Base-by-base conservation (phyloP, 176 grass and related monocot genomes). In the Leersia perrieri region DNA sequence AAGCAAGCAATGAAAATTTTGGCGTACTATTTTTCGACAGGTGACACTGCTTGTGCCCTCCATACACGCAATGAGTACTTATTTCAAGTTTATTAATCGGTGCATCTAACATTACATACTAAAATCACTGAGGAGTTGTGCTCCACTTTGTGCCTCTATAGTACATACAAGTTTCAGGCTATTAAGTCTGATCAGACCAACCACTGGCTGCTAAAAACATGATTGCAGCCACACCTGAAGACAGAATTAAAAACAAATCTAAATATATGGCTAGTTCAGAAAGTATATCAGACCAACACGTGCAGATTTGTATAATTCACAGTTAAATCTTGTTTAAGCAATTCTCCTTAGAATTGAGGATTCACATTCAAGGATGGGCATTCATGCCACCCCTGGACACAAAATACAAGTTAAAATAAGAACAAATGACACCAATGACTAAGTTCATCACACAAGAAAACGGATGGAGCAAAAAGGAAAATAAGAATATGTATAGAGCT, bases 31-130 rank as follows among this genome's bases (percentile, higher is more conserved):
- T 40, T 13, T 57, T 72, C 27, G 7, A 35, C 25, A 74, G 5
- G 14, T 23, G 6, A 44, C 15, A 31, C 27, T 26, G 31, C 14
- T 51, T 62, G 9, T 26, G 20, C 22, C 6, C 28, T 33, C 18
- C 12, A 73, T 3, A 29, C 7, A 11, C 36, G 45, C 40, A 23
- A 61, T 47, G 18, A 11, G 11, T 16, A 60, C 27, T 40, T 16
- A 62, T 4, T 83, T 83, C 47, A 77, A 23, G 51, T 75, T 75
- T 75, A 35, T 72, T 38, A 76, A 55, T 58, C 15, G 22, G 29
- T 18, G 55, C 45, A 33, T 42, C 64, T 60, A 9, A 47, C 11
- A 32, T 16, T 57, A 28, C 44, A 22, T 77, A 35, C 58, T 44
- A 13, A 40, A 25, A 29, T 18, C 28, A 1, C 12, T 70, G 29